Percentiles rank a stretch among this genome's conserved stretches.
Evolutionary conservation across 2,329 filamentous ascomycete genomes (phyloP).

Genomic region (Alternaria infectoria): DNA sequence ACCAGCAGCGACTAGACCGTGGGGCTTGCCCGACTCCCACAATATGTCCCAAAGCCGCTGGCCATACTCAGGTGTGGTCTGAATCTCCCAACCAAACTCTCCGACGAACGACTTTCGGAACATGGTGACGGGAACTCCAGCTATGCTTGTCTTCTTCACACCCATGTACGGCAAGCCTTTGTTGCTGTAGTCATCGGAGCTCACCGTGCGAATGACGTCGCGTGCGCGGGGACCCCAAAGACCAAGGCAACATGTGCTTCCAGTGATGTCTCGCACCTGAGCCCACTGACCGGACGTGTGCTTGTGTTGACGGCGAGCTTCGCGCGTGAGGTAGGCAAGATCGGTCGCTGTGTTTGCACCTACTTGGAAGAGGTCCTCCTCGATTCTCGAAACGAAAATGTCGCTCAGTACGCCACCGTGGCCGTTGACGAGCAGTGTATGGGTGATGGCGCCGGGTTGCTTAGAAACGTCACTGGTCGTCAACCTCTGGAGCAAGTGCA

Average conservation of each 20-base stretch:
- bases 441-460: slow-evolving; percentile 59
- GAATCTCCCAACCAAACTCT: slow-evolving; percentile 68
- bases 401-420: slow-evolving; percentile 64
- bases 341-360: slow-evolving; percentile 64
- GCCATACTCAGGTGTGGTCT: slow-evolving; percentile 65
- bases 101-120: slow-evolving; percentile 67
- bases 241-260: slow-evolving; percentile 65
- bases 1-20: slow-evolving; percentile 65
- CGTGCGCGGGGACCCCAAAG: slow-evolving; percentile 66
- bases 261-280: slow-evolving; percentile 65
- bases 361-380: slow-evolving; percentile 60
- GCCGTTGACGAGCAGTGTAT: slow-evolving; percentile 63
- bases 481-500: slow-evolving; percentile 61
- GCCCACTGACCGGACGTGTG: slow-evolving; percentile 52
- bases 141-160: slow-evolving; percentile 57
- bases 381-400: slow-evolving; percentile 62
- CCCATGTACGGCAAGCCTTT: slow-evolving; percentile 58
- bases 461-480: slow-evolving; percentile 59
- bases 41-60: slow-evolving; percentile 65
- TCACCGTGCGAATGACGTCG: slow-evolving; percentile 58
- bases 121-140: slow-evolving; percentile 62
- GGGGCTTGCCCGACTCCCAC: slow-evolving; percentile 60
- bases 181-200: slow-evolving; percentile 55
- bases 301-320: slow-evolving; percentile 58
- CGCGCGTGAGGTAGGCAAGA: slow-evolving; percentile 60